Evolutionary conservation across 805 yeast species (phyloP), one percentile per base, ranked within the genome.

Genomic region (Candida patagonica): DNA sequence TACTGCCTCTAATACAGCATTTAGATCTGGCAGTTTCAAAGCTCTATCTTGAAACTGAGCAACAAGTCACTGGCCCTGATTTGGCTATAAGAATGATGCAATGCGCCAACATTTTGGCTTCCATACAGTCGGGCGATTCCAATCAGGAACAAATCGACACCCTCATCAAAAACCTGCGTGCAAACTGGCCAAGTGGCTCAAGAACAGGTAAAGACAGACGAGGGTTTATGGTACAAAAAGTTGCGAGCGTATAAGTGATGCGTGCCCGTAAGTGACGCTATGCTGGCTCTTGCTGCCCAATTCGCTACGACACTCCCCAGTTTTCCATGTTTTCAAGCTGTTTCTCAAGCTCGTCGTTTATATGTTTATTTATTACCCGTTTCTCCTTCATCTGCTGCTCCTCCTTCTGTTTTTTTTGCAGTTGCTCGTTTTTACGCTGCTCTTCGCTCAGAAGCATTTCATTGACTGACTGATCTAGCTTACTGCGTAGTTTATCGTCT

Each of bases 71-170:
- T 4, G 41, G 47, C 6, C 37, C 50, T 1, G 56, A 52, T 8
- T 40, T 49, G 2, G 50, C 57, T 21, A 53, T 65, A 21, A 55
- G 66, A 2, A 53, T 80, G 23, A 56, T 77, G 8, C 84, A 78
- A 50, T 80, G 89, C 50, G 70, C 79, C 46, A 76, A 80, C 6
- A 62, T 75, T 22, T 54, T 81, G 23, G 67, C 70, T 16, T 65
- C 75, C 1, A 66, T 76, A 2, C 71, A 70, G 33, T 67, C 78
- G 0, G 63, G 60, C 6, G 80, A 76, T 49, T 70, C 70, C 17
- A 69, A 71, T 42, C 87, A 79, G 50, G 63, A 61, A 30, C 63
- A 70, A n/a, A 63, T 80, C n/a, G 81, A 78, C 34, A 73, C 69
- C 38, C 55, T 76, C 41, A 57, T 73, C 12, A 38, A 41, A 29